These are phyloP conservation scores for Rhizophora apiculata DNA, from an alignment of 345 rosid species.

Conservation along the genomic window DNA sequence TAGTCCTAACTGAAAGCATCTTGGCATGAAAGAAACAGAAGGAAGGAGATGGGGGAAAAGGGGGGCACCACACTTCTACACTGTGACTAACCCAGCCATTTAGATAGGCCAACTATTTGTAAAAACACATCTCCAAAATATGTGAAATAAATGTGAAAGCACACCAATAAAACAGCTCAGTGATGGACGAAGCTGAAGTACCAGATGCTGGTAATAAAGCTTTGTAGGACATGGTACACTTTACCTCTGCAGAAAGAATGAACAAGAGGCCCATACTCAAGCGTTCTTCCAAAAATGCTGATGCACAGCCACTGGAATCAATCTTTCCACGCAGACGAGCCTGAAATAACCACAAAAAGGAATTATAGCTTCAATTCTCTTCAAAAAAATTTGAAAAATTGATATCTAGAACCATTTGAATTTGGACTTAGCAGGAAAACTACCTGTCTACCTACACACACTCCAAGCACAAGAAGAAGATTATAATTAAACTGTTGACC, in stretches of 20 bases:
- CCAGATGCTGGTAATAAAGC: background rate
- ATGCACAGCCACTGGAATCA: constrained; percentile 78
- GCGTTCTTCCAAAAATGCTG: constrained; percentile 92
- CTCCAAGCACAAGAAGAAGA: too few species aligned
- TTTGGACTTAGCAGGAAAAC: background rate
- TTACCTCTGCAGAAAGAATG: constrained; percentile 90
- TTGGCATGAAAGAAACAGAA: too few species aligned
- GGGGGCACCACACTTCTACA: too few species aligned
- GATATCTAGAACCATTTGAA: background rate
- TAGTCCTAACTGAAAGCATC: too few species aligned
- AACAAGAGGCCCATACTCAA: constrained; percentile 85
- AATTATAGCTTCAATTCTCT: background rate
- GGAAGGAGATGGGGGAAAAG: background rate
- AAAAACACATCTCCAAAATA: too few species aligned
- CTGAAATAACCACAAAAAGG: constrained; percentile 38
- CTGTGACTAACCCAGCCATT: too few species aligned
- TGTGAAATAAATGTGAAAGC: too few species aligned
- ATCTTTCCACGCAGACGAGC: constrained; percentile 91
- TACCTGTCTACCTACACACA: background rate
- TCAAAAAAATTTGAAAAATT: background rate
- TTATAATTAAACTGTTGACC: too few species aligned
- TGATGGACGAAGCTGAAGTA: background rate
- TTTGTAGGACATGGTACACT: background rate
- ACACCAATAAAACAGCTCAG: background rate
- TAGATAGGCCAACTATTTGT: too few species aligned